Conservation (phyloP, 805 yeast genomes). For the Millerozyma miso region DNA sequence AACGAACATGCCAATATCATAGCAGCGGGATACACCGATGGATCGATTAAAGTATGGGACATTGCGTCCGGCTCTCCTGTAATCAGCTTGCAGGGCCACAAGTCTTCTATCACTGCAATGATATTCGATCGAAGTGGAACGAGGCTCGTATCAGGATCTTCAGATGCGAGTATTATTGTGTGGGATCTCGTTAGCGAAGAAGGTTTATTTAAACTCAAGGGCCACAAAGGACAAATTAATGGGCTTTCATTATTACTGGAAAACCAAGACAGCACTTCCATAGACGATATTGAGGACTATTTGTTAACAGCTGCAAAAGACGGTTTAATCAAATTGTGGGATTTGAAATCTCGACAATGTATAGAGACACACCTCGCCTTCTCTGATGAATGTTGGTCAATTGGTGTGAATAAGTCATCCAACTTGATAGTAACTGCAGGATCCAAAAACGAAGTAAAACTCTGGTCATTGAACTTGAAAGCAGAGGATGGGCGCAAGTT, state of each 20-base stretch:
- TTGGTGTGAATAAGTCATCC: conserved; percentile 46
- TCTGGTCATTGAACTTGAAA: conserved; percentile 70
- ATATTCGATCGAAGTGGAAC: conserved; percentile 81
- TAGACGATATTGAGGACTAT: conserved; percentile 65
- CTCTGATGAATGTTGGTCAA: conserved; percentile 88
- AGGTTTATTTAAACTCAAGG: conserved; percentile 80
- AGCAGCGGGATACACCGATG: conserved; percentile 90
- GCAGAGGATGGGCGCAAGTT: conserved; percentile 48
- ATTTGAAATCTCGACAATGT: conserved; percentile 81
- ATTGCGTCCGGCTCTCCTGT: conserved; percentile 70
- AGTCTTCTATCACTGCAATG: conserved; percentile 66
- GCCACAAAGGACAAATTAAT: conserved; percentile 87
- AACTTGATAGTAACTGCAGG: conserved; percentile 65
- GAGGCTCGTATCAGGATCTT: conserved; percentile 77
- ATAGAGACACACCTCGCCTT: conserved; percentile 94
- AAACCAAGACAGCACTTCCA: conserved; percentile 19
- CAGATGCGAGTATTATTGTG: conserved; percentile 75
- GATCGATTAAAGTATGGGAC: conserved; percentile 91
- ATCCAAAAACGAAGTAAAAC: conserved; percentile 72
- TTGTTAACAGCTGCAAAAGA: conserved; percentile 79
- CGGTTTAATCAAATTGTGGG: conserved; percentile 92
- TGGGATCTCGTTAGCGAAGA: conserved; percentile 96
- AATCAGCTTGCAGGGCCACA: conserved; percentile 88
- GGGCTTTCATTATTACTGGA: conserved; percentile 53
- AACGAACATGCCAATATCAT: conserved; percentile 62